Evolutionary conservation across 2,329 filamentous ascomycete genomes (phyloP), one percentile per base, ranked within the genome.

Genomic region (Alternaria consortialis): DNA sequence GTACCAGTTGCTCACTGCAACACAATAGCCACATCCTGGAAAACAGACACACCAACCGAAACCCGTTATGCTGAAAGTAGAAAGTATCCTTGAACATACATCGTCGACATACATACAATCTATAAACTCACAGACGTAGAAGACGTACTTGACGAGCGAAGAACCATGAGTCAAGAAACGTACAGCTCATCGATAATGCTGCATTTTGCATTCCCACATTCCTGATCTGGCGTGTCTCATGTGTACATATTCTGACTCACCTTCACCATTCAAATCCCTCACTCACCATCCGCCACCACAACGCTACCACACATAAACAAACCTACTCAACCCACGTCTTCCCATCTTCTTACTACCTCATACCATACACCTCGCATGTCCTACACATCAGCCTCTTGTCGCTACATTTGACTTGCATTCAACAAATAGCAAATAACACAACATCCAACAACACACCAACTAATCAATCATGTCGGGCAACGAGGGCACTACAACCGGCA

Each of bases 391-490:
- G 2, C 13, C 3, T 27, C 4, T 44, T 7, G 6, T 20, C 40
- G 17, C 13, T 6, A 27, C 23, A 15, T 11, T 13, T 13, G 2
- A 4, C 40, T 7, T 15, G 7, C 2, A 7, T 20, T 20, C 20
- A 23, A 25, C 17, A 11, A 11, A n/a, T 42, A 42, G 3, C 7
- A 39, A 9, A 5, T 7, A 39, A 39, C 5, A 17, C 20, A 42
- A 25, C 12, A 13, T 6, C 39, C 39, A 25, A 42, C 20, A 25
- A 7, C 13, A 34, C 20, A 46, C 11, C 43, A 32, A 15, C 4
- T 3, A 5, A 39, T 15, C 13, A 23, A 64, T 1, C 25, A 65
- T 62, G 58, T 60, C 58, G 9, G 53, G 60, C 56, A 55, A 48
- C 50, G 52, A 56, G 4, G 13, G 37, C 20, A 46, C 4, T 29